These are phyloP conservation scores for Apiospora malaysiana DNA, from an alignment of 2,329 filamentous ascomycete species.

Conservation along the genomic window DNA sequence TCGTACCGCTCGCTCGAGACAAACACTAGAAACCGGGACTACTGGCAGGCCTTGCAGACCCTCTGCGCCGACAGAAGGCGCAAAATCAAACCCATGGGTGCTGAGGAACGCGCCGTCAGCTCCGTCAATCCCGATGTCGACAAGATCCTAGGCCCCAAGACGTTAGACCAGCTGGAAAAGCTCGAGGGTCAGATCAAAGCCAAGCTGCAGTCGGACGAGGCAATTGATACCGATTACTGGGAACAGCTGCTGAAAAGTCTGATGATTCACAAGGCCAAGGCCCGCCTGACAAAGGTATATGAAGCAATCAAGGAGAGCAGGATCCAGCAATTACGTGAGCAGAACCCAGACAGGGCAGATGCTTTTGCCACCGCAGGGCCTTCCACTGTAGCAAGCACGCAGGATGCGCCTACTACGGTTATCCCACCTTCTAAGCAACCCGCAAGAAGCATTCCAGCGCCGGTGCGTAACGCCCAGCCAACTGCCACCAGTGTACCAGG, in stretches of 20 bases:
- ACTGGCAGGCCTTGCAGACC: constrained; percentile 89
- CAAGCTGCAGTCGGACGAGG: constrained; percentile 87
- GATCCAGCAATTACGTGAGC: constrained; percentile 67
- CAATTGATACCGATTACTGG: constrained; percentile 98
- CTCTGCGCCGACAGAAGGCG: constrained; percentile 80
- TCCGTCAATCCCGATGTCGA: constrained; percentile 90
- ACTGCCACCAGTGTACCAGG: constrained; percentile 52
- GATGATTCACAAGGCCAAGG: constrained; percentile 89
- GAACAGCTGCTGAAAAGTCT: constrained; percentile 87
- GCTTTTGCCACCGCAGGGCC: constrained; percentile 41
- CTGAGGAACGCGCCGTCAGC: constrained; percentile 75
- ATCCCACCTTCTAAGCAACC: constrained; percentile 35
- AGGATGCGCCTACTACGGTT: constrained; percentile 29
- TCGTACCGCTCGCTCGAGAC: constrained; percentile 84
- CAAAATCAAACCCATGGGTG: constrained; percentile 64
- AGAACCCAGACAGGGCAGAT: constrained; percentile 71
- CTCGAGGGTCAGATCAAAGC: constrained; percentile 85
- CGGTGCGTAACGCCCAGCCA: constrained; percentile 26
- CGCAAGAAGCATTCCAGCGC: constrained; percentile 31
- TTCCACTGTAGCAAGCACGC: constrained; percentile 42
- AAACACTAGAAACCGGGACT: constrained; percentile 78
- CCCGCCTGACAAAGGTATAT: constrained; percentile 79
- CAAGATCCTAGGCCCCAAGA: constrained; percentile 83
- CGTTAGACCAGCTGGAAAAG: constrained; percentile 82
- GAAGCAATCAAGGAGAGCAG: constrained; percentile 76